Conservation (phyloP, 139 green algal species). For the Volvox reticuliferus region DNA sequence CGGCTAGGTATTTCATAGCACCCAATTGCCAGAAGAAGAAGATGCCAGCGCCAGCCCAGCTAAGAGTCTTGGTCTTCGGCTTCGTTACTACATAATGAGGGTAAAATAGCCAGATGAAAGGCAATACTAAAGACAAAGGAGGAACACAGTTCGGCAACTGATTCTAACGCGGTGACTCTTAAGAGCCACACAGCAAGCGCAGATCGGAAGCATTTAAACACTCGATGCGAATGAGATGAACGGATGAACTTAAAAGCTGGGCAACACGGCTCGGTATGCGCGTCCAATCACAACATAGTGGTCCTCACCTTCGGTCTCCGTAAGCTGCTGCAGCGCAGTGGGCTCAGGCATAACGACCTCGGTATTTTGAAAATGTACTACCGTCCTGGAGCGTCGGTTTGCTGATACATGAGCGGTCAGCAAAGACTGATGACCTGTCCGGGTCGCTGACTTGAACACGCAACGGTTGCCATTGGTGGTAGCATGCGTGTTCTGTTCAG, state of each 20-base stretch:
- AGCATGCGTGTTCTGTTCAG: not conserved
- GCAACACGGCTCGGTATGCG: no score
- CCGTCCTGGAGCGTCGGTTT: not conserved
- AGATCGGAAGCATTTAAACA: no score
- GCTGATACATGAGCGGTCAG: not conserved
- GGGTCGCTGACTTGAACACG: not conserved
- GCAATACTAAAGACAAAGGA: no score
- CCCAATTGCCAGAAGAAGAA: constrained; percentile 70
- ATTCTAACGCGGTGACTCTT: no score
- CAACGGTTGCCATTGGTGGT: not conserved
- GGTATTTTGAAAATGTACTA: constrained; percentile 20
- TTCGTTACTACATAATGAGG: not conserved
- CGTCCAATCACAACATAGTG: no score
- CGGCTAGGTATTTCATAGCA: constrained; percentile 70
- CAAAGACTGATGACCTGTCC: not conserved
- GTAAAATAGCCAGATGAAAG: not conserved
- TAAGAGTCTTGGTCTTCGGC: constrained; percentile 22
- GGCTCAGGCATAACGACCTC: not conserved
- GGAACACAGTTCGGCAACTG: no score
- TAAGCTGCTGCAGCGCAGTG: not conserved
- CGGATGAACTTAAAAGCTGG: no score
- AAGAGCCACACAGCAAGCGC: no score
- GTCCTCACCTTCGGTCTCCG: not conserved
- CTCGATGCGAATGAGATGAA: no score
- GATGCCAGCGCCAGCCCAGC: constrained; percentile 42